Conservation (phyloP, 257 asterid genomes). For the Solanum raphanifolium region DNA sequence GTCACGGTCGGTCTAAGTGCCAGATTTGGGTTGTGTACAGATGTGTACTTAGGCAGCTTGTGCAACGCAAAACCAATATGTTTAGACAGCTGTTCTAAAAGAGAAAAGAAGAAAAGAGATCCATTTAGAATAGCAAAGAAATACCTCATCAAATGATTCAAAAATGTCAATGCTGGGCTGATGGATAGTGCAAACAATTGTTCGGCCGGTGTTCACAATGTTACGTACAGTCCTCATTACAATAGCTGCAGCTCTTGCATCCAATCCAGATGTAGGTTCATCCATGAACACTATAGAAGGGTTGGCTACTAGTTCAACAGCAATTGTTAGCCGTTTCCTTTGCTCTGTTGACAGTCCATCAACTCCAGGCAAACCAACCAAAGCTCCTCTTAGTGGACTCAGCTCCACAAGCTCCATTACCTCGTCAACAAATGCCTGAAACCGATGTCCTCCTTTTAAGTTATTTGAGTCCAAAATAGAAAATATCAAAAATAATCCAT, state of each 20-base stretch:
- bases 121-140: conserved; percentile 3
- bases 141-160: conserved; percentile 97
- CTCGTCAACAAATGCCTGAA: conserved; percentile 90
- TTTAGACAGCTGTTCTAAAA: background rate
- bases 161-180: conserved; percentile 97
- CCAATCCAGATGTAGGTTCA: conserved; percentile 96
- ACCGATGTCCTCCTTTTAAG: conserved; percentile 9
- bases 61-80: background rate
- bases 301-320: conserved; percentile 91
- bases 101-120: background rate
- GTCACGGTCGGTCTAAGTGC: background rate
- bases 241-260: conserved; percentile 95
- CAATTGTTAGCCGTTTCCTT: conserved; percentile 88
- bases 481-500: background rate
- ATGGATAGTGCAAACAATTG: conserved; percentile 94
- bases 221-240: conserved; percentile 98
- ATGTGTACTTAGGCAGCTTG: background rate
- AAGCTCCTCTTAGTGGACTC: conserved; percentile 64
- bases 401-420: conserved; percentile 98
- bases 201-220: conserved; percentile 89
- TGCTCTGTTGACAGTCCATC: conserved; percentile 94
- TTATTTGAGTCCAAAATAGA: conserved; percentile 9
- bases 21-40: background rate
- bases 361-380: conserved; percentile 91
- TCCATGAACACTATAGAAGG: conserved; percentile 94